phyloP scores from a whole-genome alignment of 345 rosid genomes.

The Noccaea caerulescens region DNA sequence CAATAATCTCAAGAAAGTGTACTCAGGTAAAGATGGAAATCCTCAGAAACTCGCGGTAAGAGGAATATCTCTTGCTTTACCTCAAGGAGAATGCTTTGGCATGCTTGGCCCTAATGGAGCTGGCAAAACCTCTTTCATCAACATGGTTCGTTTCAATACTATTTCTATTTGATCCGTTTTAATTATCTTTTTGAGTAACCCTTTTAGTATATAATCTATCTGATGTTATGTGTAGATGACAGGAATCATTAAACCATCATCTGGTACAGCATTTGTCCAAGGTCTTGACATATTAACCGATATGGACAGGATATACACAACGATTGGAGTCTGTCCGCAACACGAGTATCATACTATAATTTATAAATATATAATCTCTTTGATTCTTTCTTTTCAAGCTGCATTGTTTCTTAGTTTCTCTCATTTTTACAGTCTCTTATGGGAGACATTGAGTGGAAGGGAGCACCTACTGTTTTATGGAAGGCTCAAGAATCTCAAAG shows the following conservation, averaged over 20 bases:
- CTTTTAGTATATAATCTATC: not conserved
- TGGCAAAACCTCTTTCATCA: slow-evolving; percentile 93
- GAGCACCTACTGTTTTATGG: slow-evolving; percentile 94
- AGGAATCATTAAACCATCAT: slow-evolving; percentile 78
- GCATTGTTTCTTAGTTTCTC: not conserved
- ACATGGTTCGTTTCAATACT: slow-evolving; percentile 60
- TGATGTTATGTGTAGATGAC: slow-evolving; percentile 65
- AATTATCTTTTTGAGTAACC: too few relatives aligned
- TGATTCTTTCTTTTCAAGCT: not conserved
- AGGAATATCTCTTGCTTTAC: slow-evolving; percentile 90
- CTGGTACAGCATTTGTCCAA: slow-evolving; percentile 81
- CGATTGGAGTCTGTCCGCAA: slow-evolving; percentile 97
- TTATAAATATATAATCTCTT: slow-evolving; percentile 5
- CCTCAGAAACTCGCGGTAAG: slow-evolving; percentile 83
- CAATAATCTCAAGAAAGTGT: slow-evolving; percentile 75
- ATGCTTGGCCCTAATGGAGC: slow-evolving; percentile 99
- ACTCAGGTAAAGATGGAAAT: slow-evolving; percentile 83
- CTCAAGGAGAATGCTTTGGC: slow-evolving; percentile 93
- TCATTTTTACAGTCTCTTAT: slow-evolving; percentile 60
- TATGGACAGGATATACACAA: slow-evolving; percentile 80
- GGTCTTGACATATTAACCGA: slow-evolving; percentile 68
- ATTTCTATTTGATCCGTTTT: too few relatives aligned
- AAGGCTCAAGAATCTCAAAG: slow-evolving; percentile 89
- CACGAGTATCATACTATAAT: slow-evolving; percentile 66
- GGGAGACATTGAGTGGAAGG: slow-evolving; percentile 89